Percentiles rank a stretch among this genome's conserved stretches.
Evolutionary conservation across 345 rosid genomes (phyloP).

Genomic region (Linum usitatissimum): DNA sequence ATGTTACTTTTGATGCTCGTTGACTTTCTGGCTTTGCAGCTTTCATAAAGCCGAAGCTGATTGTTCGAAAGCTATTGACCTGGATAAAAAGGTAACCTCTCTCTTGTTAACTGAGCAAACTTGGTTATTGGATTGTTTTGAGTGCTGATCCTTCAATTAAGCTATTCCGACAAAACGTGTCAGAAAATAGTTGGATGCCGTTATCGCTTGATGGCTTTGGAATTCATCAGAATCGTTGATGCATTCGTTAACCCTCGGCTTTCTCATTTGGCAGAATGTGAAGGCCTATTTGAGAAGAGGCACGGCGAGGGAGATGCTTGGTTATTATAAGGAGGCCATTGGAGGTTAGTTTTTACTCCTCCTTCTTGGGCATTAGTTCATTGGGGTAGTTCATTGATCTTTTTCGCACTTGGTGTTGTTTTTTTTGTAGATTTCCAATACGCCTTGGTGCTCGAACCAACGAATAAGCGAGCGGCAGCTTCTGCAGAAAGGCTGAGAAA

Average conservation of each 20-base stretch:
- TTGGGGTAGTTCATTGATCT: too few relatives aligned
- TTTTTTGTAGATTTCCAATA: constrained; percentile 66
- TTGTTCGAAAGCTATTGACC: constrained; percentile 59
- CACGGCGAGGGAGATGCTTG: constrained; percentile 80
- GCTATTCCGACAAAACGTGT: neutral
- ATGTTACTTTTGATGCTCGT: neutral
- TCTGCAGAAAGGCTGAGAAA: constrained; percentile 65
- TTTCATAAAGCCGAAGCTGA: constrained; percentile 89
- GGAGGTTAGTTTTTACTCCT: constrained; percentile 37
- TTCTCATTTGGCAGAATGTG: constrained; percentile 48
- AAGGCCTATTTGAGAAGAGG: constrained; percentile 93
- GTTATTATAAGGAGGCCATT: constrained; percentile 61
- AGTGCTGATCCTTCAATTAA: neutral
- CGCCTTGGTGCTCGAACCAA: constrained; percentile 85
- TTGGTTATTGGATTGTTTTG: neutral
- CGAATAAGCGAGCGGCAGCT: constrained; percentile 55
- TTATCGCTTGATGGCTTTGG: neutral
- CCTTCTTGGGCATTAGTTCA: neutral
- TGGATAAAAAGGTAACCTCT: constrained; percentile 67
- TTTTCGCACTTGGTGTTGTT: neutral
- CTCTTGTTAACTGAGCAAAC: neutral
- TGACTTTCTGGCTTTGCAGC: constrained; percentile 31
- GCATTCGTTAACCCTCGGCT: neutral
- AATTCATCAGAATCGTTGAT: neutral
- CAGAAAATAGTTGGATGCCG: neutral